A percentile compares a stretch with the other conserved stretches of the same genome.
Conservation (phyloP, 2,329 filamentous ascomycete genomes). For the Zasmidium citrigriseum region DNA sequence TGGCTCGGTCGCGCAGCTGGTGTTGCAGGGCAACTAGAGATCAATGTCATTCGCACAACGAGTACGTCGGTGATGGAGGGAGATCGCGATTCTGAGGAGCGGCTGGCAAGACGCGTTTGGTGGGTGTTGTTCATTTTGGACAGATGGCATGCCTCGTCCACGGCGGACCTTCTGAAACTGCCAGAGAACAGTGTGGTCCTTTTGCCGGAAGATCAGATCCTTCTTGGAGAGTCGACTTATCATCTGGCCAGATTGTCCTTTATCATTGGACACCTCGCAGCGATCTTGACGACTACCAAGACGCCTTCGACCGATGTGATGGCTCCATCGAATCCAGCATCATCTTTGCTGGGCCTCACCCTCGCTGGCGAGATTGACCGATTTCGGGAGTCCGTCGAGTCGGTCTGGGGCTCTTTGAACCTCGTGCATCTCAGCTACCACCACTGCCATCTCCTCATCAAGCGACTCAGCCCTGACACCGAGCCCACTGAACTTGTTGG, state of each 20-base stretch:
- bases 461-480: slow-evolving; percentile 59
- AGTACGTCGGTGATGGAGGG: slow-evolving; percentile 46
- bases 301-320: slow-evolving; percentile 48
- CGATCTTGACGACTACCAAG: slow-evolving; percentile 48
- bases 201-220: slow-evolving; percentile 57
- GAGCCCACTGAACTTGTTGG: slow-evolving; percentile 61
- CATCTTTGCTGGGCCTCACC: slow-evolving; percentile 50
- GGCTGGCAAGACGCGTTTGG: slow-evolving; percentile 66
- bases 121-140: slow-evolving; percentile 72
- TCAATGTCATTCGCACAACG: slow-evolving; percentile 52
- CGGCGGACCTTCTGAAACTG: slow-evolving; percentile 63
- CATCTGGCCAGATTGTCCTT: slow-evolving; percentile 65
- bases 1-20: slow-evolving; percentile 67
- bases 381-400: slow-evolving; percentile 65
- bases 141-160: slow-evolving; percentile 71
- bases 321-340: slow-evolving; percentile 42
- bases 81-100: slow-evolving; percentile 63
- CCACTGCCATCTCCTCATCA: slow-evolving; percentile 66
- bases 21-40: slow-evolving; percentile 64
- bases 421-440: slow-evolving; percentile 70
- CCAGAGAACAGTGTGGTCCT: slow-evolving; percentile 63
- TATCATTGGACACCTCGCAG: slow-evolving; percentile 58
- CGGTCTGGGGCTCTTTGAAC: slow-evolving; percentile 52
- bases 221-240: slow-evolving; percentile 66
- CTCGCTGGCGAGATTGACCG: slow-evolving; percentile 63